Conservation (phyloP, 2,329 filamentous ascomycete genomes). For the Raffaelea arxii region DNA sequence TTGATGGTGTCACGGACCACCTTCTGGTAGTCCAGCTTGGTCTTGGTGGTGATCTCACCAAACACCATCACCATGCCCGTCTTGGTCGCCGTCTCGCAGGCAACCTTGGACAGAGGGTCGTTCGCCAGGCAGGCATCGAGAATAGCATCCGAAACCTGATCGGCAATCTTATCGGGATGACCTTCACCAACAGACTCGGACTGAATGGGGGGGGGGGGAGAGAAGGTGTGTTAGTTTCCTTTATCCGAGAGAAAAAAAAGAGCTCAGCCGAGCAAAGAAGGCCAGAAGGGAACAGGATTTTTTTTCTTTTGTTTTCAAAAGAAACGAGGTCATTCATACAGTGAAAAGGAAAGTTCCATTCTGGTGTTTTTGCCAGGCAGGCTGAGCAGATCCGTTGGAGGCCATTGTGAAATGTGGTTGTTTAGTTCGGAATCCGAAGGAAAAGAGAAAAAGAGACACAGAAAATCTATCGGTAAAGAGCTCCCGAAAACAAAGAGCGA, state of each 20-base stretch:
- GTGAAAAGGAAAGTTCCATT: slow-evolving; percentile 77
- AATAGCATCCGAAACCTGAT: slow-evolving; percentile 96
- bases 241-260: neutral
- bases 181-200: slow-evolving; percentile 86
- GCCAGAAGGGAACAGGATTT: neutral
- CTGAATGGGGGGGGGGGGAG: slow-evolving; percentile 23
- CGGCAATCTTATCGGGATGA: slow-evolving; percentile 94
- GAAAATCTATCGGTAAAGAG: slow-evolving; percentile 2
- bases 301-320: neutral
- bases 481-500: neutral
- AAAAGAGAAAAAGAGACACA: neutral
- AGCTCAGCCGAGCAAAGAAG: neutral
- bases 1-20: slow-evolving; percentile 90
- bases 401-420: slow-evolving; percentile 26
- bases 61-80: slow-evolving; percentile 99
- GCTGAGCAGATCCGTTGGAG: slow-evolving; percentile 22
- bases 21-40: slow-evolving; percentile 94
- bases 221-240: no score
- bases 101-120: slow-evolving; percentile 96
- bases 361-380: slow-evolving; percentile 40
- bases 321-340: slow-evolving; percentile 29
- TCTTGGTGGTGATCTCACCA: slow-evolving; percentile 96
- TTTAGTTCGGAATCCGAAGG: slow-evolving; percentile 3
- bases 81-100: slow-evolving; percentile 99
- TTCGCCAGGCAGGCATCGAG: slow-evolving; percentile 94